These are phyloP conservation scores for Gossypium schwendimanii DNA, from an alignment of 441 rosid species.

Conservation along the genomic window DNA sequence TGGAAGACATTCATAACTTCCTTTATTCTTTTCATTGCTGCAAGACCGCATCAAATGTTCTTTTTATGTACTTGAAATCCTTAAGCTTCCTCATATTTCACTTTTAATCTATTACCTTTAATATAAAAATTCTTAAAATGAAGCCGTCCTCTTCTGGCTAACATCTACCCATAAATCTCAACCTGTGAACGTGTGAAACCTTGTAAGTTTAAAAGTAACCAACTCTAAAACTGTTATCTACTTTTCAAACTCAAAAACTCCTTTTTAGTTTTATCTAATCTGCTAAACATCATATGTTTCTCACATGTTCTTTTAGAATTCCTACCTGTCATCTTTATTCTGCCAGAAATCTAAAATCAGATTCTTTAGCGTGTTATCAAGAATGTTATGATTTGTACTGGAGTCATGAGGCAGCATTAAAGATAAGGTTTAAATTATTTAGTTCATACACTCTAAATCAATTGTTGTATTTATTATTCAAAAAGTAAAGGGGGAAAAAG, in stretches of 20 bases:
- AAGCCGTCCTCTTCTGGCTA: neutral
- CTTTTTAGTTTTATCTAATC: neutral
- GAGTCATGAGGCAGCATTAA: neutral
- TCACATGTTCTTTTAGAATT: neutral
- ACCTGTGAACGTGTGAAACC: neutral
- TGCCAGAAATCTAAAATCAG: constrained; percentile 13
- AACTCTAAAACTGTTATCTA: neutral
- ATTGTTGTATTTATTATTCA: neutral
- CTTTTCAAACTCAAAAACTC: neutral
- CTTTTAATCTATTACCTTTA: neutral
- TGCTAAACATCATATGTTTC: constrained; percentile 1
- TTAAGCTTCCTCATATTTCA: neutral
- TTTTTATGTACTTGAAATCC: neutral
- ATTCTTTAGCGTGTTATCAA: constrained; percentile 1
- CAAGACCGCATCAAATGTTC: neutral
- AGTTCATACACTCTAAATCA: neutral
- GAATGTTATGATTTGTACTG: neutral
- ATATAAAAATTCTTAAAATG: neutral
- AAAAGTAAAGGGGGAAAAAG: neutral
- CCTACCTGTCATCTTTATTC: neutral
- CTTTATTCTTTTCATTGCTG: neutral
- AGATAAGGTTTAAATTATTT: constrained; percentile 3
- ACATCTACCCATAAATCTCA: neutral
- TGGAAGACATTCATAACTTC: neutral
- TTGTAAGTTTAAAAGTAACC: neutral